Base-by-base conservation (phyloP, 2,329 filamentous ascomycete species). In the Phyllosticta capitalensis region DNA sequence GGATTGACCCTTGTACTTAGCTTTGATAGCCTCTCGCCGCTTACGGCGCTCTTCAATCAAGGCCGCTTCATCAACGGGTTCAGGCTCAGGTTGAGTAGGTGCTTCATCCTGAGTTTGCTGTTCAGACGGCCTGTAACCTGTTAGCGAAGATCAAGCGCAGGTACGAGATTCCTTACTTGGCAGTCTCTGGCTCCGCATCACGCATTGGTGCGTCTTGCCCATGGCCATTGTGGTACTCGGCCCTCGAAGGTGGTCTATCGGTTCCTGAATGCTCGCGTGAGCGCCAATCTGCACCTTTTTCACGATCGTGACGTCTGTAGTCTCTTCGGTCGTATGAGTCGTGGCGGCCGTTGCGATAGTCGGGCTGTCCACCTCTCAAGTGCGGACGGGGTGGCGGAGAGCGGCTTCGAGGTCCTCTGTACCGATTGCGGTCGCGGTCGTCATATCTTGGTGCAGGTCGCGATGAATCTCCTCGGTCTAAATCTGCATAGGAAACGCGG, bases 11-110 rank as follows among this genome's bases (percentile, higher is more conserved):
- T 84, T 85, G 67, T 90, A 88, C 76, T 91, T 95, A 71, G 89
- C 88, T 69, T 90, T 83, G 64, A 95, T 88, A 64, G 90, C 89
- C 75, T 94, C 89, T 64, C 92, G 86, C 61, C 88, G 84, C 69
- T 88, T 90, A 26, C 91, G 87, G 59, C 92, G 88, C 67, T 90
- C 86, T 72, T 95, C 89, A 67, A 96, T 88, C 68, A 92, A 81
- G 65, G 88, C 86, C 63, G 88, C 88, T 76, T 95, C 89, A 71
- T 95, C 88, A 5, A 61, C 51, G 10, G 62, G 56, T 22, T 59
- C 71, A n/a, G 82, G 79, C 65, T 65, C 61, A 22, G 66, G 59
- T 33, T 68, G 62, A 50, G 59, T 28, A 45, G 64, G 60, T 19
- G 84, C 79, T 59, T 81, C 76, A 64, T 82, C 80, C 62, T 81